A percentile compares a stretch with the other conserved stretches of the same genome.
phyloP scores from a whole-genome alignment of 2,329 filamentous ascomycete species.

The Diaporthe caulivora region DNA sequence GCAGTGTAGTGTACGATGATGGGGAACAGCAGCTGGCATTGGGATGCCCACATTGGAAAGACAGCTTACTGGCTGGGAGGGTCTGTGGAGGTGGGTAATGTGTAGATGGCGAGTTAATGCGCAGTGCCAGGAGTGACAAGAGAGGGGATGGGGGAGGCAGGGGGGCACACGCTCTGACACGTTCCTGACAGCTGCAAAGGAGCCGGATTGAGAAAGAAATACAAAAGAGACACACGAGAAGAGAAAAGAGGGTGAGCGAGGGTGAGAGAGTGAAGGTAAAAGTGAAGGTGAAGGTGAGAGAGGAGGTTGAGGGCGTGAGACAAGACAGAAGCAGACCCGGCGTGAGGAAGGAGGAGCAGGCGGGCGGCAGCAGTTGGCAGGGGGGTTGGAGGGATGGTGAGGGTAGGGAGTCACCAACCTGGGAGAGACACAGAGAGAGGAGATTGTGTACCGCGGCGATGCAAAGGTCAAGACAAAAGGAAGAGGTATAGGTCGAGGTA shows the following conservation, averaged over 20 bases:
- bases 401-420: slow-evolving; percentile 16
- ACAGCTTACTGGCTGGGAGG: slow-evolving; percentile 36
- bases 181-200: slow-evolving; percentile 29
- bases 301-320: slow-evolving; percentile 31
- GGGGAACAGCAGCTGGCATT: slow-evolving; percentile 35
- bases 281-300: not conserved
- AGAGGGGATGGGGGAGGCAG: slow-evolving; percentile 5
- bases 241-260: slow-evolving; percentile 23
- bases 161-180: slow-evolving; percentile 15
- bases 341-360: slow-evolving; percentile 16
- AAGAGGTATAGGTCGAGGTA: not conserved
- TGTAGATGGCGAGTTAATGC: slow-evolving; percentile 34
- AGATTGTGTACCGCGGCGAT: not conserved
- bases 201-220: slow-evolving; percentile 24
- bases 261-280: not conserved
- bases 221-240: slow-evolving; percentile 31
- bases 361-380: not conserved
- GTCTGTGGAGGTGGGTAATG: slow-evolving; percentile 18
- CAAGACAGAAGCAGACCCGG: slow-evolving; percentile 21
- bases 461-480: not conserved
- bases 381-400: not conserved
- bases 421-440: not conserved
- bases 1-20: slow-evolving; percentile 38
- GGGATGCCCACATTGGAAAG: slow-evolving; percentile 28
- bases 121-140: slow-evolving; percentile 33